Evolutionary conservation across 805 yeast genomes (phyloP), one percentile per base, ranked within the genome.

Genomic region (Wickerhamomyces queroliae): DNA sequence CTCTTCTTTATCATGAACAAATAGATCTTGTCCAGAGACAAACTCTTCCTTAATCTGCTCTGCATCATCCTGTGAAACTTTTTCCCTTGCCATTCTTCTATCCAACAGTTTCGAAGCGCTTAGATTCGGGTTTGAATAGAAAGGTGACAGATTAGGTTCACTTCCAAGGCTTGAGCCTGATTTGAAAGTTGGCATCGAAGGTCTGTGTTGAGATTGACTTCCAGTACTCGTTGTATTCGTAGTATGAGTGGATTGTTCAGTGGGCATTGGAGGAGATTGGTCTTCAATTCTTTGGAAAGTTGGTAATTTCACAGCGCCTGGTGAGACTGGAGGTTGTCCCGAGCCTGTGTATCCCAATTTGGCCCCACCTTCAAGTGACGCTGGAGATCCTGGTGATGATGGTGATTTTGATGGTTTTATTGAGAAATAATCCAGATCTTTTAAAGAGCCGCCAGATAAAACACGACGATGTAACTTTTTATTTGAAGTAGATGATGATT

Each of bases 401-500:
- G 5, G 18, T 16, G 35, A 33, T 19, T 26, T 24, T 6, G 44
- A n/a, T n/a, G n/a, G n/a, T n/a, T n/a, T n/a, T n/a, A n/a, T 11
- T 5, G 26, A 16, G 31, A 49, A 43, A 26, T 48, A 42, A 28
- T 48, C 56, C n/a, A n/a, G n/a, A 19, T 33, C 35, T 22, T 42
- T 43, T n/a, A 46, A 17, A 4, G 57, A 53, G 11, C 48, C 31
- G 8, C 53, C 41, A 13, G 54, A 49, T 5, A 53, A 45, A 3
- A 52, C 55, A 15, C 48, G 33, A 35, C 47, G 51, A 41, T 53
- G 53, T 35, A 53, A 38, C 38, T 46, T 47, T 37, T 53, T 53
- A 22, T 44, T 30, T 17, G 34, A 31, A 28, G 24, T 13, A 15
- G 47, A 34, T n/a, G 26, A 15, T 16, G 33, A 21, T 26, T 17